Evolutionary conservation across 139 green algal genomes (phyloP).

Genomic region (Chlorella sorokiniana): DNA sequence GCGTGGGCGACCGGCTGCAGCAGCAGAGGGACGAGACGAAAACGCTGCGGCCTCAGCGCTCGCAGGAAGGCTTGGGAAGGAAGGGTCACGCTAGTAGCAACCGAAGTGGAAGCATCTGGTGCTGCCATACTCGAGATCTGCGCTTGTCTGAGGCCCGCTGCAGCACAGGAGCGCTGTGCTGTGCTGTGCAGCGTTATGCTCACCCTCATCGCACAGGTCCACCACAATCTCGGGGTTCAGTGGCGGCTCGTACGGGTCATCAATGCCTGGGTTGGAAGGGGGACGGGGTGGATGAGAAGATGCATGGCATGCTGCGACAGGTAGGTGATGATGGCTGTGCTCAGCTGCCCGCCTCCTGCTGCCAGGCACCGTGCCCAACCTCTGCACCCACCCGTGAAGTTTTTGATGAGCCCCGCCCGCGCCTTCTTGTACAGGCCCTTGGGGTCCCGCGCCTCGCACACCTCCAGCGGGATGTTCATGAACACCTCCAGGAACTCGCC

Average conservation of each 20-base stretch:
- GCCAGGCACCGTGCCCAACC: too few species aligned
- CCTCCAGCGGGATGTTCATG: constrained; percentile 87
- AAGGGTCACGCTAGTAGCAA: too few species aligned
- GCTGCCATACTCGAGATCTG: too few species aligned
- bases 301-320: too few species aligned
- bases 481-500: constrained; percentile 90
- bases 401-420: constrained; percentile 89
- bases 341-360: too few species aligned
- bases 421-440: constrained; percentile 98
- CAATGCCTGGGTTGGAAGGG: constrained; percentile 19
- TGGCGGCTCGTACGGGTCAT: constrained; percentile 42
- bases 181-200: not conserved
- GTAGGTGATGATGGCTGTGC: too few species aligned
- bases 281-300: not conserved
- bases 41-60: too few species aligned
- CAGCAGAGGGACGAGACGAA: too few species aligned
- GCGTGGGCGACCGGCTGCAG: constrained; percentile 18
- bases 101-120: too few species aligned
- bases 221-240: constrained; percentile 16
- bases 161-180: not conserved
- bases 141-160: too few species aligned
- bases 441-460: constrained; percentile 93
- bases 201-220: not conserved
- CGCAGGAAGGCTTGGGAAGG: too few species aligned
- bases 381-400: constrained; percentile 73